These are phyloP conservation scores for Euphorbia lathyris DNA, from an alignment of 345 rosid genomes.

Conservation along the genomic window DNA sequence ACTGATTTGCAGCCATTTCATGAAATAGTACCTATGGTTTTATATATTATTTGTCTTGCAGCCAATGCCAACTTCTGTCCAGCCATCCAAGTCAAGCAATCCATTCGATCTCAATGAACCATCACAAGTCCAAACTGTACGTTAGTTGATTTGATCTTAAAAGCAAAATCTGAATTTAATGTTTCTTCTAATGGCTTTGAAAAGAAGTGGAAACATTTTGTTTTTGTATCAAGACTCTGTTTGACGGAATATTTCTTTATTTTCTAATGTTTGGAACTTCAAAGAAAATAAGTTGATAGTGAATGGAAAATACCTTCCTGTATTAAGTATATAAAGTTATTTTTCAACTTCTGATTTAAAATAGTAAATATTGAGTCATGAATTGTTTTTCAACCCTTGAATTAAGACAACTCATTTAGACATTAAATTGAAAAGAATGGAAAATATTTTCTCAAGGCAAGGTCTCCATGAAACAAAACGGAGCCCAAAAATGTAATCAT, in stretches of 20 bases:
- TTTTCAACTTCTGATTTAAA: not conserved
- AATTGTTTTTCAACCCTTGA: too few relatives aligned
- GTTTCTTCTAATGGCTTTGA: not conserved
- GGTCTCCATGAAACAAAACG: not conserved
- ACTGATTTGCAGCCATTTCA: not conserved
- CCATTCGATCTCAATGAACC: constrained; percentile 78
- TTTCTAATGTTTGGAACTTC: not conserved
- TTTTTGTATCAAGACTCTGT: not conserved
- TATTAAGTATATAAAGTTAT: not conserved
- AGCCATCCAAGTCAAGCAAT: constrained; percentile 56
- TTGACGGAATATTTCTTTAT: not conserved
- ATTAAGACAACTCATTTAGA: too few relatives aligned
- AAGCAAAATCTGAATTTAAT: not conserved
- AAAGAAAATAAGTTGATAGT: not conserved
- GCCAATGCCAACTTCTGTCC: constrained; percentile 54
- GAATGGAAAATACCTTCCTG: not conserved
- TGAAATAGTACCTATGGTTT: not conserved
- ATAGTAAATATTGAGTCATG: too few relatives aligned
- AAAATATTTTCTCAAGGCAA: not conserved
- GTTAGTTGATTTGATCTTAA: constrained; percentile 25
- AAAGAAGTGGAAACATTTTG: not conserved
- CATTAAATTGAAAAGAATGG: not conserved
- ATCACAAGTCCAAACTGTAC: constrained; percentile 56
- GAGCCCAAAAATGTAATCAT: not conserved
- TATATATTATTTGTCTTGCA: constrained; percentile 31